Percentiles rank a stretch among this genome's conserved stretches.
Conservation (phyloP, 352 stramenopile genomes). For the Pythium apleroticum region DNA sequence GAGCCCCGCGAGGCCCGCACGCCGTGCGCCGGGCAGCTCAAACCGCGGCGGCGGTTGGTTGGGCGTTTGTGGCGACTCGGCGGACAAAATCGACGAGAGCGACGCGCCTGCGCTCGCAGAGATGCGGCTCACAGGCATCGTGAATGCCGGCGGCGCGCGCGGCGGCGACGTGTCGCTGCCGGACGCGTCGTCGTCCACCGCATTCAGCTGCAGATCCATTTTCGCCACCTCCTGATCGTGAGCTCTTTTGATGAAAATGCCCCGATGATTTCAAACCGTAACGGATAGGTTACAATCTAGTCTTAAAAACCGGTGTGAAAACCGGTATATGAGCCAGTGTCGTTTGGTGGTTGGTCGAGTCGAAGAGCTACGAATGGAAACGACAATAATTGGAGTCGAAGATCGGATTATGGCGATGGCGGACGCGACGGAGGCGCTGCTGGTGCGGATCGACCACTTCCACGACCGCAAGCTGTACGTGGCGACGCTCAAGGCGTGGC, state of each 20-base stretch:
- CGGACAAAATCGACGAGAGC: constrained; percentile 42
- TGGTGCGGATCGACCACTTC: constrained; percentile 75
- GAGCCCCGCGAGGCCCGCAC: constrained; percentile 50
- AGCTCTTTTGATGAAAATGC: no score
- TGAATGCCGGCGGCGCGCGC: constrained; percentile 28
- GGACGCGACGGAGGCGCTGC: constrained; percentile 49
- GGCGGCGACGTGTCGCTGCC: constrained; percentile 17
- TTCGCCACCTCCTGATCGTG: background rate
- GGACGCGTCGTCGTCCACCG: constrained; percentile 32
- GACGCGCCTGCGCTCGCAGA: constrained; percentile 35
- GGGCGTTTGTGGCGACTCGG: constrained; percentile 25
- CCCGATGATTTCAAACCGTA: no score
- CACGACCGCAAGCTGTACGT: constrained; percentile 58
- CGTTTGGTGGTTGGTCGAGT: constrained; percentile 26
- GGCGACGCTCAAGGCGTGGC: constrained; percentile 55
- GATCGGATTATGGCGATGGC: background rate
- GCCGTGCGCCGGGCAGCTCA: constrained; percentile 14
- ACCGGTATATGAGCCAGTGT: constrained; percentile 16
- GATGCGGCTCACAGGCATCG: constrained; percentile 31
- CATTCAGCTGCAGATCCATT: constrained; percentile 61
- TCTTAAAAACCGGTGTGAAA: constrained; percentile 5
- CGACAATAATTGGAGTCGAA: background rate
- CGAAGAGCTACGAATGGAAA: background rate
- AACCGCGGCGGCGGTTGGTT: constrained; percentile 11
- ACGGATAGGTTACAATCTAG: no score